Conservation (phyloP, 1,284 basidiomycete species). For the Mrakiaceae sp. region DNA sequence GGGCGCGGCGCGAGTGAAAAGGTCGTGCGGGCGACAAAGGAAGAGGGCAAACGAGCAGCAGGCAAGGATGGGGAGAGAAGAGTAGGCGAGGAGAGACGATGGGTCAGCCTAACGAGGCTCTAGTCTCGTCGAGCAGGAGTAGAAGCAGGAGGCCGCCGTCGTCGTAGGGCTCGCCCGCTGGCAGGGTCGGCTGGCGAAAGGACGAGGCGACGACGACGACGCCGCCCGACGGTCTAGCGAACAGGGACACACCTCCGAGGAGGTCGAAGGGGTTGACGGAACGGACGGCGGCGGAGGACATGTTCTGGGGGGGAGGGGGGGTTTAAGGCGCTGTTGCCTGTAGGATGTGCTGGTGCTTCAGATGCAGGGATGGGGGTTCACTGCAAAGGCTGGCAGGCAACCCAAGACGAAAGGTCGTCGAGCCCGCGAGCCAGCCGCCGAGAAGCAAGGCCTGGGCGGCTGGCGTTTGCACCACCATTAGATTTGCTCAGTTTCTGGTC, state of each 20-base stretch:
- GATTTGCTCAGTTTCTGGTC: no score
- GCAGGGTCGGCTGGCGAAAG: not conserved
- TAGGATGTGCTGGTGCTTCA: no score
- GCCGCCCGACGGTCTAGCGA: not conserved
- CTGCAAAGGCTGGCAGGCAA: no score
- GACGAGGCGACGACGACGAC: not conserved
- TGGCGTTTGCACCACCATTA: no score
- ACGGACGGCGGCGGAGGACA: constrained; percentile 11
- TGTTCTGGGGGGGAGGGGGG: not conserved
- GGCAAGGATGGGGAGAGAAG: not conserved
- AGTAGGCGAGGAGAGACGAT: not conserved
- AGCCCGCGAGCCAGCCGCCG: no score
- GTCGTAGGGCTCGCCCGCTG: not conserved
- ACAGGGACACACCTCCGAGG: constrained; percentile 9
- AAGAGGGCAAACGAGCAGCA: not conserved
- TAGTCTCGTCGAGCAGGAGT: not conserved
- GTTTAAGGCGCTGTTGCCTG: not conserved
- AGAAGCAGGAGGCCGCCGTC: not conserved
- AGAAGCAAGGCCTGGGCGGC: no score
- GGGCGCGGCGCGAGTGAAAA: no score
- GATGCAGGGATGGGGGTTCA: no score
- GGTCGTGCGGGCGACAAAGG: no score
- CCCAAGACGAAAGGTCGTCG: no score
- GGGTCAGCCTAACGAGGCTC: not conserved
- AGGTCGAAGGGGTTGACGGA: constrained; percentile 15